A percentile compares a stretch with the other conserved stretches of the same genome.
These are phyloP conservation scores for Nectriaceae sp. DNA, from an alignment of 2,329 filamentous ascomycete genomes.

Conservation along the genomic window DNA sequence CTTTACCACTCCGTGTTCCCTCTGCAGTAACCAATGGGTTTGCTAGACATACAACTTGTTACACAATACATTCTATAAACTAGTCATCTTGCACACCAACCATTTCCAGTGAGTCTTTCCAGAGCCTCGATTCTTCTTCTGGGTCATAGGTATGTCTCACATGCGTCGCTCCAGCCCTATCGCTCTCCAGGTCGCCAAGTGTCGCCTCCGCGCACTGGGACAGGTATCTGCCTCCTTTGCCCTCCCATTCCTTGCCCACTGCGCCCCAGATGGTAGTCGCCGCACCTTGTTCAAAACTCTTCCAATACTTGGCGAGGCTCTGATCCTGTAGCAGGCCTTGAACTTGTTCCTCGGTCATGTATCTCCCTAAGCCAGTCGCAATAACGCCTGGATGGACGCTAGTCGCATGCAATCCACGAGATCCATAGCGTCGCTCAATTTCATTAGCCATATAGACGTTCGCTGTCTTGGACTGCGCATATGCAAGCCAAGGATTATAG, in stretches of 20 bases:
- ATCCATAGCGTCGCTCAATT: slow-evolving; percentile 48
- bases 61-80: too few species aligned
- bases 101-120: slow-evolving; percentile 19
- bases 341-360: not conserved
- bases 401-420: slow-evolving; percentile 40
- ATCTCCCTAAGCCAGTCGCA: not conserved
- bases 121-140: slow-evolving; percentile 15
- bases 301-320: not conserved
- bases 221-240: slow-evolving; percentile 18
- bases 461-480: slow-evolving; percentile 50
- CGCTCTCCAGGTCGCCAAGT: not conserved
- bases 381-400: not conserved
- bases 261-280: slow-evolving; percentile 24
- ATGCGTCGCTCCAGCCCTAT: slow-evolving; percentile 2
- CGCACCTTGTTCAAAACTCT: slow-evolving; percentile 21
- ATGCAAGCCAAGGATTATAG: slow-evolving; percentile 39
- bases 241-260: slow-evolving; percentile 19
- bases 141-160: slow-evolving; percentile 13
- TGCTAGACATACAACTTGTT: too few species aligned
- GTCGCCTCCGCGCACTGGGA: slow-evolving; percentile 12
- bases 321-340: not conserved
- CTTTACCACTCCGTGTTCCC: too few species aligned
- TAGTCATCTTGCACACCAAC: slow-evolving; percentile 11
- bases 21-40: too few species aligned
- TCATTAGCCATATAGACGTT: slow-evolving; percentile 51